Evolutionary conservation across 1,284 basidiomycete species (phyloP), one percentile per base, ranked within the genome.

Genomic region (Lentinus polychrous): DNA sequence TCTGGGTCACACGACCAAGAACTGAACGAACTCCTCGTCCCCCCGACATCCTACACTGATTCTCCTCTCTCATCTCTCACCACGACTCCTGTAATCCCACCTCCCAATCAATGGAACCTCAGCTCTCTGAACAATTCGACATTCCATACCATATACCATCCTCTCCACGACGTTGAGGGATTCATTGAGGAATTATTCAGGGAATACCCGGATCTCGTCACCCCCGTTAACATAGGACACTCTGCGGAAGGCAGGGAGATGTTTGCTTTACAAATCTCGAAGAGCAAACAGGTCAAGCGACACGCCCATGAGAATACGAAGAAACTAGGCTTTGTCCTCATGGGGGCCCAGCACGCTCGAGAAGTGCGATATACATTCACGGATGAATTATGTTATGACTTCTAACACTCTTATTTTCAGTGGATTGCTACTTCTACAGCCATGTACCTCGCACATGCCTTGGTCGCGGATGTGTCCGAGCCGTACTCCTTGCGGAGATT

Each of bases 351-450:
- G 59, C 90, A 92, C 64, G 86, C 86, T 18, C 73, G 89, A 37
- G 88, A 91, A 74, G 84, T 84, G 72, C 64, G 33, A 22, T 40
- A 40, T 38, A n/a, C n/a, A n/a, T n/a, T n/a, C n/a, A n/a, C n/a
- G n/a, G n/a, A n/a, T n/a, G n/a, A n/a, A n/a, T n/a, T n/a, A n/a
- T n/a, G n/a, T n/a, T 40, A 3, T 20, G 6, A 23, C 20, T 15
- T 40, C 22, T 22, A 22, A 8, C 22, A 40, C 14, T 12, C 20
- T 23, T 40, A 22, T 22, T 5, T 27, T 36, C 51, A 91, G 83
- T 94, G 90, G 90, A 78, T 93, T 43, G 83, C 88, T 0, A 81
- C 86, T 0, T 77, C 89, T 0, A 77, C 88, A 0, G 72, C 86
- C 0, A 66, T 90, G 10, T 92, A 90, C 64, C 66, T 91, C 43